phyloP scores from a whole-genome alignment of 1,284 basidiomycete species.

The Heterobasidion irregulare region DNA sequence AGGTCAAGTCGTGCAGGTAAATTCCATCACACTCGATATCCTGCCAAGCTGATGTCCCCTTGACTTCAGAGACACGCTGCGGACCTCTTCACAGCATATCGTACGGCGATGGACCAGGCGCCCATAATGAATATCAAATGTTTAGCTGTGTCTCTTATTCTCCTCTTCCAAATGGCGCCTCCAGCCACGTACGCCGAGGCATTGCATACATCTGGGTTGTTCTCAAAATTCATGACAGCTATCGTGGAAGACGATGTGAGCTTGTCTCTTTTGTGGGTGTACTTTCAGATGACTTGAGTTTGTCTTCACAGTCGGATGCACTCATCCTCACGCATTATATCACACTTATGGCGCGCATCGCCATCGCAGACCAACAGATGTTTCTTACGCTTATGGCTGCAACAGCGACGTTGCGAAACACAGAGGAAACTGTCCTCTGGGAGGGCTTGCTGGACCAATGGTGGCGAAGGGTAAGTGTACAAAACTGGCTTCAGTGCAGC shows the following conservation, averaged over 20 bases:
- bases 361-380: slow-evolving; percentile 50
- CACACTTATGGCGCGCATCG: slow-evolving; percentile 62
- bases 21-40: slow-evolving; percentile 7
- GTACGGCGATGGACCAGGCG: slow-evolving; percentile 38
- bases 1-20: slow-evolving; percentile 58
- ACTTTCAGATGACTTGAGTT: not conserved
- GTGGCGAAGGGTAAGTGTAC: slow-evolving; percentile 73
- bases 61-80: slow-evolving; percentile 35
- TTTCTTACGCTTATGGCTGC: slow-evolving; percentile 62
- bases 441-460: slow-evolving; percentile 68
- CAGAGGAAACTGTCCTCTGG: slow-evolving; percentile 47
- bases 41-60: not conserved
- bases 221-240: slow-evolving; percentile 46
- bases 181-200: slow-evolving; percentile 59
- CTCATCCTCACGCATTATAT: slow-evolving; percentile 57
- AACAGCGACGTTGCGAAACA: slow-evolving; percentile 37
- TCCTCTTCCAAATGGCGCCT: slow-evolving; percentile 56
- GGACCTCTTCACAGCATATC: slow-evolving; percentile 49
- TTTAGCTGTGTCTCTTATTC: slow-evolving; percentile 42
- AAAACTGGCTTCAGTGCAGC: slow-evolving; percentile 10
- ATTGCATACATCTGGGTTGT: slow-evolving; percentile 64
- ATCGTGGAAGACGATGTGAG: slow-evolving; percentile 58
- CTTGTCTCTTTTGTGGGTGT: not conserved
- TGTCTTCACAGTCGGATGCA: slow-evolving; percentile 33
- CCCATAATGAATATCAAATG: slow-evolving; percentile 48